A percentile compares a stretch with the other conserved stretches of the same genome.
These are phyloP conservation scores for Moesziomyces aphidis DNA, from an alignment of 1,284 basidiomycete genomes.

Conservation along the genomic window DNA sequence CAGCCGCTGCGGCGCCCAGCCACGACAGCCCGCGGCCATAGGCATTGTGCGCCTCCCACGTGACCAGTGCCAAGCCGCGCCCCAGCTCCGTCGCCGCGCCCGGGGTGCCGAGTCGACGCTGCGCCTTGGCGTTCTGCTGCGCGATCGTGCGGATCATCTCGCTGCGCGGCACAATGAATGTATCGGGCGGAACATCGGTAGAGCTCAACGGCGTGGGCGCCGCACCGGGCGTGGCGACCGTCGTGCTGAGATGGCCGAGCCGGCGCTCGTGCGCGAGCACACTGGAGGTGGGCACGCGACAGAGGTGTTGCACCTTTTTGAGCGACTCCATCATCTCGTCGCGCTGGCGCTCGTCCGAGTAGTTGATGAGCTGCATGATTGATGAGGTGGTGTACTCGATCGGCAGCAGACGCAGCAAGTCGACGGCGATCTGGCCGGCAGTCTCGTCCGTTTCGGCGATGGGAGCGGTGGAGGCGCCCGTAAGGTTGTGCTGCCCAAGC, in stretches of 20 bases:
- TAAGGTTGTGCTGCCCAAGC: constrained; percentile 18
- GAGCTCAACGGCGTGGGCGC: background rate
- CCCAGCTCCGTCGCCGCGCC: constrained; percentile 29
- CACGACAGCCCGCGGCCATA: constrained; percentile 41
- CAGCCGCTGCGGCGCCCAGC: constrained; percentile 43
- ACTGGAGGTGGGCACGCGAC: constrained; percentile 31
- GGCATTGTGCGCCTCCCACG: constrained; percentile 44
- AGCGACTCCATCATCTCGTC: constrained; percentile 51
- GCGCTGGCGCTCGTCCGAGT: constrained; percentile 40
- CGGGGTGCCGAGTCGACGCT: constrained; percentile 15
- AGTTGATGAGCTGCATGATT: constrained; percentile 49
- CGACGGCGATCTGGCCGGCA: constrained; percentile 34
- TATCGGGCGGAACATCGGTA: constrained; percentile 24
- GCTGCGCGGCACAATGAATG: constrained; percentile 34
- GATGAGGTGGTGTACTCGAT: constrained; percentile 45
- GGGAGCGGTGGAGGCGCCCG: background rate
- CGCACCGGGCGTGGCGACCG: constrained; percentile 10
- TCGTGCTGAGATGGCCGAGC: constrained; percentile 14
- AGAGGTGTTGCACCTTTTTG: constrained; percentile 32
- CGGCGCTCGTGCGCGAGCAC: constrained; percentile 32
- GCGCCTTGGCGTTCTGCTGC: constrained; percentile 32
- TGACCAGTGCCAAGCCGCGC: constrained; percentile 30
- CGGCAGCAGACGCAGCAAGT: constrained; percentile 44
- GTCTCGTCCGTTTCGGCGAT: background rate
- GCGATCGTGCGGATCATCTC: constrained; percentile 40